phyloP scores from a whole-genome alignment of 768 basidiomycete genomes.

The Cystobasidium onofrii region DNA sequence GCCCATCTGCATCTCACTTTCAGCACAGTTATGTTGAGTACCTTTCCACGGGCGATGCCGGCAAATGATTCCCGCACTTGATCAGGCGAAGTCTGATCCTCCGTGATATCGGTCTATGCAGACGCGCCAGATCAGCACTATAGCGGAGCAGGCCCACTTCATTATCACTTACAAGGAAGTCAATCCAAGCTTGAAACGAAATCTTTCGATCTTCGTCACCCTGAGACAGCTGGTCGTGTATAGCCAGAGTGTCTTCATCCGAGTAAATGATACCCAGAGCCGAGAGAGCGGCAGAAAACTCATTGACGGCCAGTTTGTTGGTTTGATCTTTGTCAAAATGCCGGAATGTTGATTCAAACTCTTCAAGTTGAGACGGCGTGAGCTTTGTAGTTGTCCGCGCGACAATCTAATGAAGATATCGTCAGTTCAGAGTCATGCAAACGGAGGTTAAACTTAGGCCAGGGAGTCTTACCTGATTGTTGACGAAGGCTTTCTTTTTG shows the following conservation, averaged over 20 bases:
- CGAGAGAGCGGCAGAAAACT: slow-evolving; percentile 88
- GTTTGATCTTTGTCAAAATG: slow-evolving; percentile 92
- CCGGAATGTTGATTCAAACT: slow-evolving; percentile 93
- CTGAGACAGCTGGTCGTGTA: slow-evolving; percentile 61
- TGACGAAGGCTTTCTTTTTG: slow-evolving; percentile 90
- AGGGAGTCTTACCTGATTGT: slow-evolving; percentile 84
- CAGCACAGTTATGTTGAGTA: slow-evolving; percentile 42
- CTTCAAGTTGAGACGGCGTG: slow-evolving; percentile 89
- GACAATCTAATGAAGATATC: slow-evolving; percentile 60
- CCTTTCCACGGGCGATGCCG: slow-evolving; percentile 82
- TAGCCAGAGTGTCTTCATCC: slow-evolving; percentile 64
- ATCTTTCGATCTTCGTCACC: neutral
- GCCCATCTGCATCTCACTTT: neutral
- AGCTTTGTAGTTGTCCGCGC: slow-evolving; percentile 88
- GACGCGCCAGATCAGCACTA: too few species aligned
- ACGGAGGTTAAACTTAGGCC: too few species aligned
- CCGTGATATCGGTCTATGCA: slow-evolving; percentile 78
- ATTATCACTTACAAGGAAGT: slow-evolving; percentile 19
- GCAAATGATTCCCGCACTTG: slow-evolving; percentile 90
- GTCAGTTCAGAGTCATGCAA: neutral
- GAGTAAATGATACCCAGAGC: slow-evolving; percentile 90
- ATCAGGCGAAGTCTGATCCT: slow-evolving; percentile 86
- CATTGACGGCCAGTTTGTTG: slow-evolving; percentile 72
- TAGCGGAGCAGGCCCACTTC: too few species aligned
- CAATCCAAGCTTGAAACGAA: slow-evolving; percentile 3